Conservation (phyloP, 140 eudicot species). For the Stevia rebaudiana region DNA sequence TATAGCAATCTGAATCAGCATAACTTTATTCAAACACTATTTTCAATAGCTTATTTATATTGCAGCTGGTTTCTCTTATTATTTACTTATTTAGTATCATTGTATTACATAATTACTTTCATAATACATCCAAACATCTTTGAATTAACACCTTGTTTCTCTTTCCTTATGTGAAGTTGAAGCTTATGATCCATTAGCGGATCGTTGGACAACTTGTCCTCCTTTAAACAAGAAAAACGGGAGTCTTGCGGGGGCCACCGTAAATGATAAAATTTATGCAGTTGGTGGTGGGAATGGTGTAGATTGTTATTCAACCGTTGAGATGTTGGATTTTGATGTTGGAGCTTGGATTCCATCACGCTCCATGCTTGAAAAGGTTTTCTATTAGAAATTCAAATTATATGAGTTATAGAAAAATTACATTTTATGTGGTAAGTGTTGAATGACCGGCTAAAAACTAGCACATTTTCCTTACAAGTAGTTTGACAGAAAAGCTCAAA, state of each 20-base stretch:
- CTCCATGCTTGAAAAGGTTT: slow-evolving; percentile 82
- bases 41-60: not conserved
- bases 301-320: slow-evolving; percentile 53
- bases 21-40: not conserved
- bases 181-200: slow-evolving; percentile 42
- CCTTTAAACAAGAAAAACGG: slow-evolving; percentile 52
- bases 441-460: not conserved
- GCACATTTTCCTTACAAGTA: not conserved
- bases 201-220: slow-evolving; percentile 60
- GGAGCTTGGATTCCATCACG: slow-evolving; percentile 67
- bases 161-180: slow-evolving; percentile 44
- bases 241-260: slow-evolving; percentile 64
- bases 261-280: slow-evolving; percentile 58
- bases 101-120: not conserved
- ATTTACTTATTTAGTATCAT: not conserved
- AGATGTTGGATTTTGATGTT: slow-evolving; percentile 64
- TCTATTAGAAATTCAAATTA: not conserved
- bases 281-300: slow-evolving; percentile 71
- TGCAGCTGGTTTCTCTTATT: not conserved
- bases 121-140: not conserved
- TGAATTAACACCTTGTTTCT: not conserved
- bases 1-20: not conserved
- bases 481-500: not conserved
- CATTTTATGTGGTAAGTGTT: not conserved
- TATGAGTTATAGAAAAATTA: not conserved